phyloP scores from a whole-genome alignment of 1,284 basidiomycete genomes.

The Apiotrichum laibachii region DNA sequence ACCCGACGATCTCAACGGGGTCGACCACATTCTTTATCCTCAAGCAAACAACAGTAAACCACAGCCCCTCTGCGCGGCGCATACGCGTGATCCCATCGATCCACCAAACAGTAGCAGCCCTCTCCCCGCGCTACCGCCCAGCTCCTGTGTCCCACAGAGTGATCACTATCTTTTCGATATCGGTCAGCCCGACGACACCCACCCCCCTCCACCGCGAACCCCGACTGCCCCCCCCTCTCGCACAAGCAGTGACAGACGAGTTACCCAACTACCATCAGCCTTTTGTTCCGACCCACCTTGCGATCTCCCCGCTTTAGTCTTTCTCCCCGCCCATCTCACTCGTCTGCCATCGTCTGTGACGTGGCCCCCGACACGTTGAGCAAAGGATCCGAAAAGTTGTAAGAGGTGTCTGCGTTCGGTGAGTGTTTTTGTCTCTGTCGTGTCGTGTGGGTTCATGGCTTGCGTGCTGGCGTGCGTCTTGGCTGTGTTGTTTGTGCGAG shows the following conservation, averaged over 20 bases:
- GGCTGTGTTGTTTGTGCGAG: too few relatives aligned
- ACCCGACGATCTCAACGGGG: slow-evolving; percentile 4
- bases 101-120: neutral
- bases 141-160: too few relatives aligned
- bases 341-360: slow-evolving; percentile 10
- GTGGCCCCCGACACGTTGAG: neutral
- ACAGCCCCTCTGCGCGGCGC: neutral
- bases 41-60: neutral
- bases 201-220: neutral
- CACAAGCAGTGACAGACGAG: slow-evolving; percentile 5
- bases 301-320: neutral
- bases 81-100: neutral
- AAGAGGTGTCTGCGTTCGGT: neutral
- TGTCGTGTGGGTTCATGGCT: neutral
- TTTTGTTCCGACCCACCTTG: neutral
- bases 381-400: neutral
- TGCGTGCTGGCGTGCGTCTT: neutral
- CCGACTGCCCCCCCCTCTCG: neutral
- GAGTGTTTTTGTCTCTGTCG: neutral
- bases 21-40: slow-evolving; percentile 3
- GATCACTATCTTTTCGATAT: neutral
- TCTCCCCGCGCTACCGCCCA: neutral
- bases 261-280: neutral
- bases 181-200: neutral
- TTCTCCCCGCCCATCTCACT: neutral